Percentiles rank a stretch among this genome's conserved stretches.
phyloP scores from a whole-genome alignment of 2,329 filamentous ascomycete species.

The Fusarium incarnatum region DNA sequence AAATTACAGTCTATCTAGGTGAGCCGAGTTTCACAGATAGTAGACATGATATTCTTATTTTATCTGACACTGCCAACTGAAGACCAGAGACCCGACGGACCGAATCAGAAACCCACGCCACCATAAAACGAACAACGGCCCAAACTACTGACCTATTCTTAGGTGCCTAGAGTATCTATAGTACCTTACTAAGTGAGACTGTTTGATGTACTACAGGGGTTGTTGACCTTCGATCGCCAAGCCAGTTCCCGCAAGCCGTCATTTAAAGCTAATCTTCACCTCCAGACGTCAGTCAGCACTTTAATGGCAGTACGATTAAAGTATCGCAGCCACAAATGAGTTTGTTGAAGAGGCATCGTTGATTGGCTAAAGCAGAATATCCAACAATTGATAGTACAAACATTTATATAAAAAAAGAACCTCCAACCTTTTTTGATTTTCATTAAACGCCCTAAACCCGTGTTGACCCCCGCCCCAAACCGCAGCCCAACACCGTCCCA shows the following conservation, averaged over 20 bases:
- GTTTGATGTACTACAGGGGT: constrained; percentile 34
- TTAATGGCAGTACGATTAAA: not conserved
- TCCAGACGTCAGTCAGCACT: not conserved
- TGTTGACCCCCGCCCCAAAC: not conserved
- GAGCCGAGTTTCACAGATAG: not conserved
- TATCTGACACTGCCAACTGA: not conserved
- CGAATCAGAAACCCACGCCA: not conserved
- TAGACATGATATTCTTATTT: not conserved
- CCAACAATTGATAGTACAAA: not conserved
- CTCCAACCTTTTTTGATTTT: constrained; percentile 5
- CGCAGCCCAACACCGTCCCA: constrained; percentile 27
- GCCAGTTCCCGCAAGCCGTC: constrained; percentile 15
- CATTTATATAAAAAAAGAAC: not conserved
- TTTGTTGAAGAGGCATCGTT: not conserved
- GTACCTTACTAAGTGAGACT: not conserved
- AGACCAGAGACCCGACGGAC: not conserved
- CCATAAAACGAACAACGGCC: not conserved
- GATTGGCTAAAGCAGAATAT: not conserved
- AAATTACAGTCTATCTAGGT: not conserved
- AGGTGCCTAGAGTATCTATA: not conserved
- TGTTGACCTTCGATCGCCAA: constrained; percentile 32
- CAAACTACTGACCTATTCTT: not conserved
- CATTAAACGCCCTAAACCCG: constrained; percentile 20
- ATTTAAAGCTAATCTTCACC: constrained; percentile 4
- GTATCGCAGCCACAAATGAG: not conserved